These are phyloP conservation scores for Calcarisporium arbuscula DNA, from an alignment of 2,329 filamentous ascomycete genomes.

Conservation along the genomic window DNA sequence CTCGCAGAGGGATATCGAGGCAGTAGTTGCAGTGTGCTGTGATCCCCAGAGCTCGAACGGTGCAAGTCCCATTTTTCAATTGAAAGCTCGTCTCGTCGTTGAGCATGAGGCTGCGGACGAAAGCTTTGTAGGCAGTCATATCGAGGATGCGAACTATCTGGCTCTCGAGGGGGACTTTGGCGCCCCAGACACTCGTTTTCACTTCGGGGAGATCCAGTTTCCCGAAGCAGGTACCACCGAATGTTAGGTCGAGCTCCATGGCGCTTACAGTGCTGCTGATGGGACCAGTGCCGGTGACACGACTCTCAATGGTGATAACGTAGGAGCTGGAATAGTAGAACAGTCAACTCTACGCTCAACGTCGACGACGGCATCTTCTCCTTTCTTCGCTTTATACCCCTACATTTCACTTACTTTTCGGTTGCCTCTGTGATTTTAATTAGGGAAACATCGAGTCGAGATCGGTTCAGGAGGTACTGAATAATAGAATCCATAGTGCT, in stretches of 20 bases:
- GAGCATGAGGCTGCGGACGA: conserved; percentile 23
- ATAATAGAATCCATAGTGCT: conserved; percentile 20
- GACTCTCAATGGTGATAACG: conserved; percentile 20
- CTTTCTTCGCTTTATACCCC: not conserved
- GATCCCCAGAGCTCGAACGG: conserved; percentile 18
- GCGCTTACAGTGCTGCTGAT: conserved; percentile 23
- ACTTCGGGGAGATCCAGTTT: conserved; percentile 22
- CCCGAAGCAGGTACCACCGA: conserved; percentile 21
- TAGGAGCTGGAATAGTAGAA: conserved; percentile 19
- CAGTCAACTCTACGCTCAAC: not conserved
- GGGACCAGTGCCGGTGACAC: conserved; percentile 22
- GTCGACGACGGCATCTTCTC: no score
- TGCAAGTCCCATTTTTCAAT: conserved; percentile 22
- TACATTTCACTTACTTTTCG: conserved; percentile 19
- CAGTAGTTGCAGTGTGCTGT: conserved; percentile 17
- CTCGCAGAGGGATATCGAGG: conserved; percentile 20
- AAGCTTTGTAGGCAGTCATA: conserved; percentile 20
- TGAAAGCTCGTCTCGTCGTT: conserved; percentile 20
- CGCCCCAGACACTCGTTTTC: conserved; percentile 20
- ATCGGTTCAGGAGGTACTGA: conserved; percentile 20
- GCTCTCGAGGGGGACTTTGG: conserved; percentile 17
- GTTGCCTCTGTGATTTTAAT: conserved; percentile 24
- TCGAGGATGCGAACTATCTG: conserved; percentile 23
- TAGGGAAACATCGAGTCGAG: conserved; percentile 19
- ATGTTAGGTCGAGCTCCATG: conserved; percentile 22